A percentile compares a stretch with the other conserved stretches of the same genome.
phyloP scores from a whole-genome alignment of 2,329 filamentous ascomycete species.

The Capronia epimyces region DNA sequence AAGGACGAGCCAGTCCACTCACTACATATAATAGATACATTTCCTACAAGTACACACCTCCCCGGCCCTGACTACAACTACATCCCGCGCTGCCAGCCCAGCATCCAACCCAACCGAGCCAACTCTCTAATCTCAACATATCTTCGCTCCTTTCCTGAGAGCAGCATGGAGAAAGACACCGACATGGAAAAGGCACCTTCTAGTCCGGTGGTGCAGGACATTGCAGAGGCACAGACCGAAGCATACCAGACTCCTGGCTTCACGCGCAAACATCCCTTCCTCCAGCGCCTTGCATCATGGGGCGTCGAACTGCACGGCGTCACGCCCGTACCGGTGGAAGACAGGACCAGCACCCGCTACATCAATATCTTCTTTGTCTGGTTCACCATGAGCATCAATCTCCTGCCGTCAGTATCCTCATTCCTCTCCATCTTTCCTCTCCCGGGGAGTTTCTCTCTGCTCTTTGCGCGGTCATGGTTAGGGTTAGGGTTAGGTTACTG shows the following conservation, averaged over 20 bases:
- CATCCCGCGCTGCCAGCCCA: too few species aligned
- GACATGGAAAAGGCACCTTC: not conserved
- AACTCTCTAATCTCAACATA: not conserved
- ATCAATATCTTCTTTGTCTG: constrained; percentile 61
- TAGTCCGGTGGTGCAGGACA: constrained; percentile 26
- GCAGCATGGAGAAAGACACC: not conserved
- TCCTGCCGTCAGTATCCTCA: not conserved
- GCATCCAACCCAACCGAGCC: too few species aligned
- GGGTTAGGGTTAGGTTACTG: not conserved
- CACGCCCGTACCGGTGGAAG: constrained; percentile 64
- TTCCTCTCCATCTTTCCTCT: too few species aligned
- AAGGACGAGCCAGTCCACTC: too few species aligned
- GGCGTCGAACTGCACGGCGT: constrained; percentile 65
- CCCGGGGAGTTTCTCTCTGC: too few species aligned
- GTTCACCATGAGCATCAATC: constrained; percentile 45
- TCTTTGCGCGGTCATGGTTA: too few species aligned
- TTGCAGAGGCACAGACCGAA: not conserved
- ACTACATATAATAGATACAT: too few species aligned
- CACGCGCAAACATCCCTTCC: constrained; percentile 34
- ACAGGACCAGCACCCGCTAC: constrained; percentile 60
- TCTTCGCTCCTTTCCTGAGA: too few species aligned
- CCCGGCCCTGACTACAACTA: too few species aligned
- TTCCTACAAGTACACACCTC: too few species aligned
- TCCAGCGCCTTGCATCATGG: not conserved
- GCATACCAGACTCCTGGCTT: not conserved